These are phyloP conservation scores for Fusarium sp. DNA, from an alignment of 2,329 filamentous ascomycete genomes.

Conservation along the genomic window DNA sequence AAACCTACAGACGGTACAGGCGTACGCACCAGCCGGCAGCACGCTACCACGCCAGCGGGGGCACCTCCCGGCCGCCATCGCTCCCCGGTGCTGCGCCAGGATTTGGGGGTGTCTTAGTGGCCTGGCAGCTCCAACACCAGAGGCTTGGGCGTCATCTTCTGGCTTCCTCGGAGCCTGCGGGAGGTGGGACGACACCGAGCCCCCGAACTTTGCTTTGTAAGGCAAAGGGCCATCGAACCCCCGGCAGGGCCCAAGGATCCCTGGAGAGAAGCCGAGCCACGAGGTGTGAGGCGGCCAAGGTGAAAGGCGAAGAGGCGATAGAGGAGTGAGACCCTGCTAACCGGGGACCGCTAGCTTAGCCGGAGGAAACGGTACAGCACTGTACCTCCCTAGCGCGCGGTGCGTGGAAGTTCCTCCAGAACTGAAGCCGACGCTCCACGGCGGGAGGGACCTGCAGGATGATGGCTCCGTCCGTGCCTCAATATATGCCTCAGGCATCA, in stretches of 20 bases:
- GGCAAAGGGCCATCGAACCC: slow-evolving; percentile 1
- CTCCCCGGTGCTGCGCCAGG: slow-evolving; percentile 2
- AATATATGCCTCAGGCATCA: slow-evolving; percentile 34
- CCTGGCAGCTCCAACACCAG: neutral
- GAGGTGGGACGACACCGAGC: slow-evolving; percentile 20
- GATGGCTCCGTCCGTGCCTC: neutral
- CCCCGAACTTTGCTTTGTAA: slow-evolving; percentile 31
- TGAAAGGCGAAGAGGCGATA: slow-evolving; percentile 16
- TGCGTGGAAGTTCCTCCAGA: slow-evolving; percentile 2
- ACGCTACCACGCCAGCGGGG: neutral
- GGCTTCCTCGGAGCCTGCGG: slow-evolving; percentile 22
- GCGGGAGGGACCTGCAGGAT: neutral
- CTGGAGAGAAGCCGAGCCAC: slow-evolving; percentile 26
- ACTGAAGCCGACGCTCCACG: neutral
- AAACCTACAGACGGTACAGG: slow-evolving; percentile 10
- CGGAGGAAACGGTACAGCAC: neutral
- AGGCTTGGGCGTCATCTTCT: neutral
- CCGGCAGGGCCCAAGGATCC: slow-evolving; percentile 9
- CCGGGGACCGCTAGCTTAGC: neutral
- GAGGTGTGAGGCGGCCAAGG: slow-evolving; percentile 27
- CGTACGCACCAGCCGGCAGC: neutral
- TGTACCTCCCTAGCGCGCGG: neutral
- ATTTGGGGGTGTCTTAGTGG: neutral
- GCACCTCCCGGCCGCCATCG: slow-evolving; percentile 6
- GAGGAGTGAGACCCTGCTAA: slow-evolving; percentile 4